Evolutionary conservation across 1,139 yeast species (phyloP).

Genomic region (Nakaseomyces kungkrabaensis): DNA sequence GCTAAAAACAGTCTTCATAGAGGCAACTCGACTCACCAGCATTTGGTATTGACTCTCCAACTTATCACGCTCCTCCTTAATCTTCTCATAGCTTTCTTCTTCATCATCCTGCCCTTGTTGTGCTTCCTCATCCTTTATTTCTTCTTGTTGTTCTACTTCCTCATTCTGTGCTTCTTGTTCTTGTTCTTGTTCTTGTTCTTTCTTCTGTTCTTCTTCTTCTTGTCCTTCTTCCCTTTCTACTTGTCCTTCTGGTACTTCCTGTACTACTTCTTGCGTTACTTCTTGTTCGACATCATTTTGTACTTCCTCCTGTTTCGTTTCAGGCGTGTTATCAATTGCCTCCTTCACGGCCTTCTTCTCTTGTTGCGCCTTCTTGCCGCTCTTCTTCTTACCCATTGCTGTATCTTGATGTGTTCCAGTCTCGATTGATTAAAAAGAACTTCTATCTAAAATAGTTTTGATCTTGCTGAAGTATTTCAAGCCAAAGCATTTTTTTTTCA

Average conservation of each 20-base stretch:
- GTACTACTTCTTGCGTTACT: too few relatives aligned
- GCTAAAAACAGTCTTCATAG: slow-evolving; percentile 67
- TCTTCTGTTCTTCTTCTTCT: neutral
- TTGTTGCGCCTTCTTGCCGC: slow-evolving; percentile 14
- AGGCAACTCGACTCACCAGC: slow-evolving; percentile 63
- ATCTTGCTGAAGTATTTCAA: too few relatives aligned
- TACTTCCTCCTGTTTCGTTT: neutral
- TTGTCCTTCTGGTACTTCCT: neutral
- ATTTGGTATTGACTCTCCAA: slow-evolving; percentile 64
- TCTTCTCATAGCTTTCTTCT: slow-evolving; percentile 29
- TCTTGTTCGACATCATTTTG: too few relatives aligned
- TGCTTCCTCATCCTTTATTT: neutral
- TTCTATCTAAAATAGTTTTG: too few relatives aligned
- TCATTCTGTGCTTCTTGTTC: slow-evolving; percentile 13
- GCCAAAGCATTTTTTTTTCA: too few relatives aligned
- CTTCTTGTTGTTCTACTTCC: neutral
- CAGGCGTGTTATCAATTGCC: neutral
- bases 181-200: slow-evolving; percentile 12
- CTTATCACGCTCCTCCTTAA: slow-evolving; percentile 52
- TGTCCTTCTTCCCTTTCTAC: neutral
- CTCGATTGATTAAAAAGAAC: too few relatives aligned
- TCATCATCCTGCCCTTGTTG: neutral
- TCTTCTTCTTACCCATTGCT: slow-evolving; percentile 27
- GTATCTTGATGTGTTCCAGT: too few relatives aligned
- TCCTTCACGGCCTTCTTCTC: slow-evolving; percentile 9